phyloP scores from a whole-genome alignment of 2,329 filamentous ascomycete genomes.

The Mycocentrospora acerina region DNA sequence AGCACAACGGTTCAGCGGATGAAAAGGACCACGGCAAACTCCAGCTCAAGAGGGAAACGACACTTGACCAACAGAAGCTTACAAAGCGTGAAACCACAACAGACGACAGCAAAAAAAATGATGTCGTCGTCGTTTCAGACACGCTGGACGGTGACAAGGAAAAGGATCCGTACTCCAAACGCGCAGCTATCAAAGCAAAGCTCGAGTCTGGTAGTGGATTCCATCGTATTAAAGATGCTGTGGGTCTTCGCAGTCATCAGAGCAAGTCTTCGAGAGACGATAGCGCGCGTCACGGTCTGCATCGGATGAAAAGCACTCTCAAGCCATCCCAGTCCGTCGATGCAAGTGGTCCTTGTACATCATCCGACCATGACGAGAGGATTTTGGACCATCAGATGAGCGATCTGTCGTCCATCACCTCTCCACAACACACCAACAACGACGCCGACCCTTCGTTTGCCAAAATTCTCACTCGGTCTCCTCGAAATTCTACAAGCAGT shows the following conservation, averaged over 20 bases:
- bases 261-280: constrained; percentile 43
- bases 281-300: constrained; percentile 24
- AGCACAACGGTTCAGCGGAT: constrained; percentile 24
- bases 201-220: constrained; percentile 81
- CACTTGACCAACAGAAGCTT: constrained; percentile 30
- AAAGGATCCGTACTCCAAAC: constrained; percentile 59
- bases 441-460: constrained; percentile 35
- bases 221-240: constrained; percentile 81
- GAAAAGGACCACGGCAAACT: constrained; percentile 45
- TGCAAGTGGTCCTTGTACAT: constrained; percentile 9
- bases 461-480: constrained; percentile 38
- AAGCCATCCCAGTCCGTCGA: constrained; percentile 11
- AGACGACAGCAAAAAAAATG: constrained; percentile 30
- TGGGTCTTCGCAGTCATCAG: constrained; percentile 58
- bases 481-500: constrained; percentile 27
- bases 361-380: constrained; percentile 9
- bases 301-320: constrained; percentile 23
- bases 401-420: constrained; percentile 13
- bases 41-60: constrained; percentile 54
- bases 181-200: constrained; percentile 72
- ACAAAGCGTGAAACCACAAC: constrained; percentile 30
- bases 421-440: constrained; percentile 12
- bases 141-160: constrained; percentile 48
- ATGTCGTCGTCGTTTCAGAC: constrained; percentile 10
- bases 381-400: constrained; percentile 5